Conservation (phyloP, 2,329 filamentous ascomycete species). For the Aspergillus brasiliensis region DNA sequence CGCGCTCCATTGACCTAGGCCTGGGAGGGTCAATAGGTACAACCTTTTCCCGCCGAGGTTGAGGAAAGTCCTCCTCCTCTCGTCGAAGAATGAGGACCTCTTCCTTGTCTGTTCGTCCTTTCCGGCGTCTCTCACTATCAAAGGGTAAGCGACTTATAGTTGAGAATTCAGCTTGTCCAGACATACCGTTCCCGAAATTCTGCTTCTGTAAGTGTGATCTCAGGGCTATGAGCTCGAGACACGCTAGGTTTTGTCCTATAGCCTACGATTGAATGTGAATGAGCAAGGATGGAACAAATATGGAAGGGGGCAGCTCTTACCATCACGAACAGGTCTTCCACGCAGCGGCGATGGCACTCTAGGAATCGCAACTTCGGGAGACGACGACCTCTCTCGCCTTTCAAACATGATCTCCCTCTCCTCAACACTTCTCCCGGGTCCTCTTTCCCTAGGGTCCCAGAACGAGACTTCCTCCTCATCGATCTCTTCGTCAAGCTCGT, state of each 20-base stretch:
- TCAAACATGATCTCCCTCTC: conserved; percentile 46
- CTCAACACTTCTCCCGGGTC: conserved; percentile 28
- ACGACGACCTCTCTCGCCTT: conserved; percentile 24
- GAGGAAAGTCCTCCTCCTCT: conserved; percentile 39
- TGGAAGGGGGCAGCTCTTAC: not conserved
- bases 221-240: conserved; percentile 17
- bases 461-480: conserved; percentile 36
- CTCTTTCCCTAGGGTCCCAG: conserved; percentile 29
- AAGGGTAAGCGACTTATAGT: conserved; percentile 1
- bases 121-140: conserved; percentile 17
- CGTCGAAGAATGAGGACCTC: conserved; percentile 61
- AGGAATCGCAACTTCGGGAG: conserved; percentile 36
- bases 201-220: conserved; percentile 54
- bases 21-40: conserved; percentile 29
- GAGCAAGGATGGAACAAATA: not conserved
- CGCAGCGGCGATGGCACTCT: conserved; percentile 33
- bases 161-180: not conserved
- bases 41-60: conserved; percentile 28
- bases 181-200: conserved; percentile 57
- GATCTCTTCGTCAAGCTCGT: conserved; percentile 24
- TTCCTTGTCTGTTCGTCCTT: conserved; percentile 61
- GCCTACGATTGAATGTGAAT: not conserved
- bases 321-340: conserved; percentile 5
- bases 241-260: not conserved
- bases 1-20: conserved; percentile 30